Evolutionary conservation across 2,329 filamentous ascomycete species (phyloP), one percentile per base, ranked within the genome.

Genomic region (Nemania sp.): DNA sequence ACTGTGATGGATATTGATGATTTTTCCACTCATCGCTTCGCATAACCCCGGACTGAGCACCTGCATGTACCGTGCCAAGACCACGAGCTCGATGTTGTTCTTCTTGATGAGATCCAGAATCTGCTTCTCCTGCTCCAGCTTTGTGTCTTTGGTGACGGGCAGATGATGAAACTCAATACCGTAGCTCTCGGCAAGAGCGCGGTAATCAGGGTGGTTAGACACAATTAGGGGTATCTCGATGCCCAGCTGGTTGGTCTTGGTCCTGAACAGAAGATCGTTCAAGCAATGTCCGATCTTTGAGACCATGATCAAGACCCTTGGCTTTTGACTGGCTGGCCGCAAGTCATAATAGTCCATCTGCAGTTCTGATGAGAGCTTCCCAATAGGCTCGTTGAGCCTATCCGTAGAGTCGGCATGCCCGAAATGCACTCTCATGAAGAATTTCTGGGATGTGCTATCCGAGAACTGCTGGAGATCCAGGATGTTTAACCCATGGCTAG

Each of bases 1-100:
- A 63, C 83, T 88, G 76, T 94, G 90, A 75, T 94, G 90, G 73
- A 94, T 93, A 76, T 94, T 94, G 86, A 94, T 93, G 75, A 94
- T 94, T 70, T 84, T 86, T 54, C 90, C 90, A 45, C 84, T 88
- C 89, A 94, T 92, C 64, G 83, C 88, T 53, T 80, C 75, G 75
- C 90, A 94, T 34, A 94, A 77, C 7, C 74, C 81, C 0, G 89
- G 89, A 19, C 85, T 89, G 9, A 94, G 79, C 26, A 94, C 88
- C 75, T 94, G 90, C 90, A 94, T 94, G 75, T 94, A 94, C 55
- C 90, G 84, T 6, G 90, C 90, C 41, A 94, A 77, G 1, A 94
- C 89, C 48, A 94, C 81, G 48, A 94, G 81, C 68, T 94, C 90
- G 66, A 94, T 82, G 61, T 81, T 73, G 72, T 92, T 77, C 73